These are phyloP conservation scores for Arabis alpina DNA, from an alignment of 345 rosid species.

Conservation along the genomic window DNA sequence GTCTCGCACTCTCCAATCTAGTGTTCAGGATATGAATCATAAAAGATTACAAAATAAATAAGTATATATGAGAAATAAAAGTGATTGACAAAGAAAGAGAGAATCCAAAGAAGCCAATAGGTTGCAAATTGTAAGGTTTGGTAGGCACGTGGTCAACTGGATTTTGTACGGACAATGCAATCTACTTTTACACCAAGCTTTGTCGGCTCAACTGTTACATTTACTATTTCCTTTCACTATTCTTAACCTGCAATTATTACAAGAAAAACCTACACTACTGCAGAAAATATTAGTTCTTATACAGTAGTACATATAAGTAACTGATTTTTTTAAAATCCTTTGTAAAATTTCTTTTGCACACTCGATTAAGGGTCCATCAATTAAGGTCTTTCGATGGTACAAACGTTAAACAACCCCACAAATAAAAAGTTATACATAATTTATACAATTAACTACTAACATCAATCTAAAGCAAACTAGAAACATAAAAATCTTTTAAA, in stretches of 20 bases:
- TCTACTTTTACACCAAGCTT: constrained; percentile 26
- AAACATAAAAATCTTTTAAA: background rate
- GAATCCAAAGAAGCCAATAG: constrained; percentile 34
- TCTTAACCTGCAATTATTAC: background rate
- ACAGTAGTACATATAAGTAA: too few relatives aligned
- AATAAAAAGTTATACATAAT: background rate
- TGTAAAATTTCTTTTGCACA: too few relatives aligned
- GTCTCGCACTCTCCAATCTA: too few relatives aligned
- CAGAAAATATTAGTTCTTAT: too few relatives aligned
- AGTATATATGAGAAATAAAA: background rate
- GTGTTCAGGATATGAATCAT: too few relatives aligned
- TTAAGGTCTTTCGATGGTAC: too few relatives aligned
- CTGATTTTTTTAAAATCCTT: too few relatives aligned
- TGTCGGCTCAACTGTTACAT: constrained; percentile 36
- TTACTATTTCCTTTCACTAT: background rate
- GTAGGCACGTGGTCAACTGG: constrained; percentile 35
- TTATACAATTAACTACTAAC: background rate
- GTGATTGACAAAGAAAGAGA: background rate
- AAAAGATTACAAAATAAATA: too few relatives aligned
- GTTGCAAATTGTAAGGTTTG: constrained; percentile 34
- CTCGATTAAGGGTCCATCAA: too few relatives aligned
- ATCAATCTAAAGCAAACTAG: background rate
- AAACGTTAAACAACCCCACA: too few relatives aligned
- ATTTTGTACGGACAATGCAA: constrained; percentile 17
- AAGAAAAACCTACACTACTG: background rate